These are phyloP conservation scores for Coniochaeta sp. DNA, from an alignment of 2,329 filamentous ascomycete species.

Conservation along the genomic window DNA sequence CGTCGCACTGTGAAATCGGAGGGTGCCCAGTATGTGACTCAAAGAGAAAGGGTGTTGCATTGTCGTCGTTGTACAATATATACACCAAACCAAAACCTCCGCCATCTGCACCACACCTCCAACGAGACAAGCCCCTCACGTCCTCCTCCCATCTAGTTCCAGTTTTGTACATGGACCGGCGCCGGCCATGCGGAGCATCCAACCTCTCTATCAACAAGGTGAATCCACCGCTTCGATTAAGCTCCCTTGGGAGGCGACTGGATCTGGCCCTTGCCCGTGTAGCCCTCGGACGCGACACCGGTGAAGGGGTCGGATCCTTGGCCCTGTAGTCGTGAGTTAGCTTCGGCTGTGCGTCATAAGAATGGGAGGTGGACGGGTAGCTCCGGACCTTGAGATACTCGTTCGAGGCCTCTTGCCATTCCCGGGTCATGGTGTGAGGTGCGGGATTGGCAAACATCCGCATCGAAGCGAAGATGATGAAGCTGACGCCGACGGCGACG, in stretches of 20 bases:
- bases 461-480: constrained; percentile 64
- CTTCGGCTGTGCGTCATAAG: constrained; percentile 7
- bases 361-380: not conserved
- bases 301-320: constrained; percentile 84
- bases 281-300: constrained; percentile 72
- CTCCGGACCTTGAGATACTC: constrained; percentile 80
- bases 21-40: not conserved
- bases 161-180: constrained; percentile 25
- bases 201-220: constrained; percentile 30
- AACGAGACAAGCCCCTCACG: constrained; percentile 5
- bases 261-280: constrained; percentile 70
- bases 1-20: not conserved
- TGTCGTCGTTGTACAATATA: constrained; percentile 25
- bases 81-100: constrained; percentile 13
- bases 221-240: constrained; percentile 26
- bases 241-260: constrained; percentile 56
- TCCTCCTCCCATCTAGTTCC: constrained; percentile 1
- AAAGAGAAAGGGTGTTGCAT: constrained; percentile 17
- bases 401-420: constrained; percentile 93
- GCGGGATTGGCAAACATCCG: constrained; percentile 64
- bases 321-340: constrained; percentile 40
- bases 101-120: constrained; percentile 5
- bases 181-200: constrained; percentile 10
- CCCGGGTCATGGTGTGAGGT: constrained; percentile 88
- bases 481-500: constrained; percentile 58